Evolutionary conservation across 2,329 filamentous ascomycete genomes (phyloP).

Genomic region (Sclerotinia spermophila): DNA sequence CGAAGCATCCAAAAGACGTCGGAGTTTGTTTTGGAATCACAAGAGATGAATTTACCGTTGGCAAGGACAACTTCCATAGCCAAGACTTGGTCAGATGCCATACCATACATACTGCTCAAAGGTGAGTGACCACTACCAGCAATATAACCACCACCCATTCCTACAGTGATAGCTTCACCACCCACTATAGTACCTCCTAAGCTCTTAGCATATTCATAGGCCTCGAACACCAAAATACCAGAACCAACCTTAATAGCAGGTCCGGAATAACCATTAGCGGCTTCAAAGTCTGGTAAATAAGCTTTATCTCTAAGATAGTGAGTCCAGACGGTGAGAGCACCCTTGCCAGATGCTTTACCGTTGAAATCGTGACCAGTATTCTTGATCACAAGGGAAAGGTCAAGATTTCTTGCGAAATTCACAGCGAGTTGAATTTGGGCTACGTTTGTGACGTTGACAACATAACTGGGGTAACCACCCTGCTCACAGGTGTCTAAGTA

Average conservation of each 20-base stretch:
- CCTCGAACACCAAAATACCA: constrained; percentile 43
- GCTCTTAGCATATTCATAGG: constrained; percentile 43
- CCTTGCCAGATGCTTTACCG: constrained; percentile 46
- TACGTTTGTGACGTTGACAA: constrained; percentile 29
- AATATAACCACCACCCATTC: constrained; percentile 46
- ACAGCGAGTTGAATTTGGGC: constrained; percentile 30
- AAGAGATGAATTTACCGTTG: constrained; percentile 27
- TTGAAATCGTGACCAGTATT: constrained; percentile 48
- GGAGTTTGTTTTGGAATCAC: constrained; percentile 23
- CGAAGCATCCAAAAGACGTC: constrained; percentile 32
- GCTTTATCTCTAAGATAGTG: constrained; percentile 45
- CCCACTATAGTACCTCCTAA: constrained; percentile 47
- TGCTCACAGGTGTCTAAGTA: constrained; percentile 20
- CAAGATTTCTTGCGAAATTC: constrained; percentile 37
- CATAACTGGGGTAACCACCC: constrained; percentile 26
- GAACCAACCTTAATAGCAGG: constrained; percentile 41
- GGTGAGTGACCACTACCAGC: constrained; percentile 59
- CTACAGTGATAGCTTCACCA: constrained; percentile 43
- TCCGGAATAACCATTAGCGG: constrained; percentile 35
- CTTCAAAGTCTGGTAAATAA: constrained; percentile 36
- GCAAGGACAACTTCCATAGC: constrained; percentile 29
- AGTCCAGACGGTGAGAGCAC: constrained; percentile 48
- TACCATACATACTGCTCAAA: constrained; percentile 50
- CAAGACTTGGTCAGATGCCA: constrained; percentile 54
- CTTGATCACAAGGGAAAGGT: constrained; percentile 39